Evolutionary conservation across 2,329 filamentous ascomycete species (phyloP).

Genomic region (Aureobasidium sp.): DNA sequence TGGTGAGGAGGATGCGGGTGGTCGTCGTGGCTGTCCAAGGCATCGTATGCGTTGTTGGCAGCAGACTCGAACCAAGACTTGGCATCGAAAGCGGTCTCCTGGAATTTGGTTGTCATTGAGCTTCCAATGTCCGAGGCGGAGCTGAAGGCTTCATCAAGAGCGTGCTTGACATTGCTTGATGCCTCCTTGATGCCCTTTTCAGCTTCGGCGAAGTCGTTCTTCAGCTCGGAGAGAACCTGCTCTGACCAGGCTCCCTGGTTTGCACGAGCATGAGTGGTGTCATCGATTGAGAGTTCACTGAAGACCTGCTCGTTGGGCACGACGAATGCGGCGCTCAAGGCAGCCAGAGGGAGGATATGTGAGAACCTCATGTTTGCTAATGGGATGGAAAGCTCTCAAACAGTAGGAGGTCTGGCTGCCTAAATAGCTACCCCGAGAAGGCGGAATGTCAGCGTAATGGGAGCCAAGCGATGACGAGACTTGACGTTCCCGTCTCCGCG

Average conservation of each 20-base stretch:
- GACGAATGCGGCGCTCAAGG: conserved; percentile 46
- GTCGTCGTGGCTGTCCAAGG: conserved; percentile 24
- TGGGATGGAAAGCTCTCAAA: background rate
- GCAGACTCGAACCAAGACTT: conserved; percentile 39
- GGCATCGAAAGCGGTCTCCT: conserved; percentile 39
- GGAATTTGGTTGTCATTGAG: conserved; percentile 34
- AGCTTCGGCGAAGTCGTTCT: conserved; percentile 27
- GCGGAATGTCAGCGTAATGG: conserved; percentile 14
- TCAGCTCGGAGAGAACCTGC: conserved; percentile 27
- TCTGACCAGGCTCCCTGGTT: conserved; percentile 27
- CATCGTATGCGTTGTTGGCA: conserved; percentile 30
- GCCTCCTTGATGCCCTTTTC: conserved; percentile 20
- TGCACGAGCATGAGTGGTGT: conserved; percentile 27
- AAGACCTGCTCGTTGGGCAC: conserved; percentile 46
- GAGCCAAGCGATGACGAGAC: conserved; percentile 15
- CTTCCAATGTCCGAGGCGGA: conserved; percentile 33
- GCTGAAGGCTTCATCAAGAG: conserved; percentile 39
- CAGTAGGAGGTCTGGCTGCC: conserved; percentile 14
- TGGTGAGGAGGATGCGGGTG: conserved; percentile 26
- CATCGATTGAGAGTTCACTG: conserved; percentile 35
- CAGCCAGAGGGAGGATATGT: conserved; percentile 43
- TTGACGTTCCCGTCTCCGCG: conserved; percentile 1
- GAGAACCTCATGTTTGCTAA: conserved; percentile 41
- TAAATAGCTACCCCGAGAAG: conserved; percentile 7
- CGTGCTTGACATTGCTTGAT: conserved; percentile 28